phyloP scores from a whole-genome alignment of 345 rosid species.

The Corchorus olitorius region DNA sequence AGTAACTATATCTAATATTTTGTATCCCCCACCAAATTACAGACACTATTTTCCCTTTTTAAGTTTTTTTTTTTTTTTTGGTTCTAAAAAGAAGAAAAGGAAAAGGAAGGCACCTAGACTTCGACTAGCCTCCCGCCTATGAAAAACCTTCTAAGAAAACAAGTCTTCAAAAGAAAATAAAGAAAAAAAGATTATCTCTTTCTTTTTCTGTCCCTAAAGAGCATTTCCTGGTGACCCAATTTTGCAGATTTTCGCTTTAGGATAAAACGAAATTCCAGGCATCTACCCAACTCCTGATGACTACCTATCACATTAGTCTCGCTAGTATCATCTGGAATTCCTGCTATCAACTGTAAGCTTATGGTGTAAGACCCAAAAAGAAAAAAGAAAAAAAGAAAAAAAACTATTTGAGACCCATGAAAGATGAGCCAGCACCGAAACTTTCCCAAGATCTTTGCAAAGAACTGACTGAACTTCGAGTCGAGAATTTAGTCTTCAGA shows the following conservation, averaged over 20 bases:
- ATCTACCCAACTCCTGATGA: conserved; percentile 34
- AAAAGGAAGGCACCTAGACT: conserved; percentile 25
- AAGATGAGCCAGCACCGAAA: conserved; percentile 35
- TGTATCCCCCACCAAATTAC: conserved; percentile 40
- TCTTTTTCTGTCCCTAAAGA: conserved; percentile 26
- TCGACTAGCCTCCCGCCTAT: conserved; percentile 31
- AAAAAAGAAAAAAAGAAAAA: background rate
- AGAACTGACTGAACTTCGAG: conserved; percentile 20
- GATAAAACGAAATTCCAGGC: conserved; percentile 32
- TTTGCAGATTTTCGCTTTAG: conserved; percentile 20
- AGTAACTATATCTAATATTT: conserved; percentile 28
- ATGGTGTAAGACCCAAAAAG: conserved; percentile 18
- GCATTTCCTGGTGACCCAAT: conserved; percentile 33
- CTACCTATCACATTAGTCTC: conserved; percentile 40
- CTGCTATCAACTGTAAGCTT: conserved; percentile 27
- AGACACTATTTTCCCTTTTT: conserved; percentile 14
- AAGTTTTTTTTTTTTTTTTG: conserved; percentile 9
- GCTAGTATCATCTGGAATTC: conserved; percentile 25
- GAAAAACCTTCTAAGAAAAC: conserved; percentile 29
- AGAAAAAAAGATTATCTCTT: conserved; percentile 3
- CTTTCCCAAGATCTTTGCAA: conserved; percentile 17
- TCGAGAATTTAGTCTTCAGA: background rate
- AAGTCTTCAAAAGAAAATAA: conserved; percentile 16
- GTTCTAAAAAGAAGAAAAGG: conserved; percentile 23
- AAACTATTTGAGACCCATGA: conserved; percentile 27